A percentile compares a stretch with the other conserved stretches of the same genome.
These are phyloP conservation scores for Suaeda aralocaspica DNA, from an alignment of 148 eudicot genomes.

Conservation along the genomic window DNA sequence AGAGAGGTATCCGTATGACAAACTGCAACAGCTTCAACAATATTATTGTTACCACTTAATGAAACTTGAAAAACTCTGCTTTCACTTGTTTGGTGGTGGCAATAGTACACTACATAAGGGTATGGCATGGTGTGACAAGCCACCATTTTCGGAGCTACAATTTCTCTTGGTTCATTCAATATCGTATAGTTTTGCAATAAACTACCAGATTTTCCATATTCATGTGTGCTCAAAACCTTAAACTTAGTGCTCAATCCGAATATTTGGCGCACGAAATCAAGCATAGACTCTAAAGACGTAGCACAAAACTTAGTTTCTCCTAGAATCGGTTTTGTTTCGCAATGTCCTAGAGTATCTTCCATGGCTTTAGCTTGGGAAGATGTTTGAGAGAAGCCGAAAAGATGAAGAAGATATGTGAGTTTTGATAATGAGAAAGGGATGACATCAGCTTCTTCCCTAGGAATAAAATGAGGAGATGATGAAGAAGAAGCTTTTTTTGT, in stretches of 20 bases:
- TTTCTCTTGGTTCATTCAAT: conserved; percentile 28
- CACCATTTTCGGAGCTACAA: conserved; percentile 37
- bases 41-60: conserved; percentile 25
- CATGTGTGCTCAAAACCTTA: conserved; percentile 30
- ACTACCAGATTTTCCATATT: background rate
- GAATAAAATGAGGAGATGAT: conserved; percentile 38
- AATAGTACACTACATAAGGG: conserved; percentile 55
- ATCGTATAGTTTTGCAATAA: conserved; percentile 34
- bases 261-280: conserved; percentile 37
- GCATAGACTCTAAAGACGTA: conserved; percentile 55
- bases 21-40: conserved; percentile 38
- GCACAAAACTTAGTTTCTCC: conserved; percentile 56
- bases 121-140: conserved; percentile 71
- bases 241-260: conserved; percentile 28
- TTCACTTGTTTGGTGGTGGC: conserved; percentile 47
- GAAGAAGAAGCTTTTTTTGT: conserved; percentile 19
- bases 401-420: conserved; percentile 29
- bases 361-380: conserved; percentile 56
- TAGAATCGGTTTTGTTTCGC: conserved; percentile 38
- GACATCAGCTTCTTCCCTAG: conserved; percentile 41
- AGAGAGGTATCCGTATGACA: conserved; percentile 49
- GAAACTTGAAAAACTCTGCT: conserved; percentile 37
- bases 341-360: conserved; percentile 43
- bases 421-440: conserved; percentile 40
- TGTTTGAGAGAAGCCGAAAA: conserved; percentile 29